phyloP scores from a whole-genome alignment of 2,329 filamentous ascomycete genomes.

The Ustulina deusta region DNA sequence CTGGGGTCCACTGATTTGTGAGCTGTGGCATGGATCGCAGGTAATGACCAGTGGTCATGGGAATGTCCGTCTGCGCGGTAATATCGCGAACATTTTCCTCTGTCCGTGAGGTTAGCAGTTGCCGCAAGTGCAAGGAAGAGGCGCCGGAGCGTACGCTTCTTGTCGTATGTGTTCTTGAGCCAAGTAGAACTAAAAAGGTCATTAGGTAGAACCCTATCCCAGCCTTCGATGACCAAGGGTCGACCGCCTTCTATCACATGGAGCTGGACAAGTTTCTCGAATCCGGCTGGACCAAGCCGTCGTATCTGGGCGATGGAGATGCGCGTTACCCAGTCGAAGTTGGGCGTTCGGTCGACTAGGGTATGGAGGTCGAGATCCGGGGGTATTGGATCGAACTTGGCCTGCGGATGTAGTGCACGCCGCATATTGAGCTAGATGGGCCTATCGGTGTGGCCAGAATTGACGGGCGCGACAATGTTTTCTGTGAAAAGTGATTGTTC shows the following conservation, averaged over 20 bases:
- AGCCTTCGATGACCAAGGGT: slow-evolving; percentile 91
- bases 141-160: slow-evolving; percentile 71
- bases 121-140: background rate
- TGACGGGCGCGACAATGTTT: background rate
- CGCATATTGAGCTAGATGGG: slow-evolving; percentile 70
- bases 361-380: slow-evolving; percentile 82
- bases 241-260: slow-evolving; percentile 89
- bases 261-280: slow-evolving; percentile 85
- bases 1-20: slow-evolving; percentile 81
- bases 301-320: slow-evolving; percentile 84
- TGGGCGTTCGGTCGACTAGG: slow-evolving; percentile 81
- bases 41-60: slow-evolving; percentile 91
- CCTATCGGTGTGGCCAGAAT: background rate
- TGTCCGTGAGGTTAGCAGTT: slow-evolving; percentile 54
- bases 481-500: background rate
- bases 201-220: slow-evolving; percentile 79
- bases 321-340: slow-evolving; percentile 88
- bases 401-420: slow-evolving; percentile 78
- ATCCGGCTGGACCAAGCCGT: slow-evolving; percentile 78
- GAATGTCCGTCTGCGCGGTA: slow-evolving; percentile 76
- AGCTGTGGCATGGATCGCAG: slow-evolving; percentile 86
- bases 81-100: slow-evolving; percentile 90
- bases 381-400: slow-evolving; percentile 91
- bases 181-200: slow-evolving; percentile 84
- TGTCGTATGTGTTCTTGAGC: slow-evolving; percentile 82